phyloP scores from a whole-genome alignment of 2,329 filamentous ascomycete species.

The Beauveria pseudobassiana region DNA sequence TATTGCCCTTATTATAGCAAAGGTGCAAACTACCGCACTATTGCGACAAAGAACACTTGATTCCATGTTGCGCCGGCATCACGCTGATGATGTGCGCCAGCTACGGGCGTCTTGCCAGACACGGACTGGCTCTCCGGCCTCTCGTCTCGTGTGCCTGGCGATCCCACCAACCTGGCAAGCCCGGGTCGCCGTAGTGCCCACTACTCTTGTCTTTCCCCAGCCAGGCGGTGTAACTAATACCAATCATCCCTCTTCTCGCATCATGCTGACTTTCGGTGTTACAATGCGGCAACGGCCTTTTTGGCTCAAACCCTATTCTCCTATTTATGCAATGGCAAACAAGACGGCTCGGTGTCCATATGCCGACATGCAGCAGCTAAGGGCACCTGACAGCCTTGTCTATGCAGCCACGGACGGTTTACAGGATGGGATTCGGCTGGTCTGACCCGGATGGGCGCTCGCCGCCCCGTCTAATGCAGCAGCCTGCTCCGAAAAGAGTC shows the following conservation, averaged over 20 bases:
- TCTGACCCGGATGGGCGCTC: background rate
- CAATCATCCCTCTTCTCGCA: background rate
- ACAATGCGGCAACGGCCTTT: background rate
- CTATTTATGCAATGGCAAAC: background rate
- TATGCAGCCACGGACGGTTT: background rate
- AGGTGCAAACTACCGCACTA: background rate
- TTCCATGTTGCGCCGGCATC: background rate
- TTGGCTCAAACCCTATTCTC: background rate
- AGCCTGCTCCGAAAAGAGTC: background rate
- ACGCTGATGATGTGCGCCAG: background rate
- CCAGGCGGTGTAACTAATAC: background rate
- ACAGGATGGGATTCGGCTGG: background rate
- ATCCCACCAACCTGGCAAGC: background rate
- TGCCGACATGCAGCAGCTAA: background rate
- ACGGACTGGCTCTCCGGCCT: background rate
- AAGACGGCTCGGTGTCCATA: background rate
- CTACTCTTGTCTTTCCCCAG: background rate
- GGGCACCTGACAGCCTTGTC: background rate
- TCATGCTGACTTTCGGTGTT: background rate
- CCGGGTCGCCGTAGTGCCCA: too few species aligned
- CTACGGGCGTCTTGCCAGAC: conserved; percentile 1
- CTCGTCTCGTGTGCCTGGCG: conserved; percentile 6
- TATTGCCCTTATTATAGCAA: background rate
- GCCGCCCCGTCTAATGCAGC: background rate
- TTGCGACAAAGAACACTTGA: background rate